Evolutionary conservation across 441 rosid species (phyloP), one percentile per base, ranked within the genome.

Genomic region (Erysimum cheiri): DNA sequence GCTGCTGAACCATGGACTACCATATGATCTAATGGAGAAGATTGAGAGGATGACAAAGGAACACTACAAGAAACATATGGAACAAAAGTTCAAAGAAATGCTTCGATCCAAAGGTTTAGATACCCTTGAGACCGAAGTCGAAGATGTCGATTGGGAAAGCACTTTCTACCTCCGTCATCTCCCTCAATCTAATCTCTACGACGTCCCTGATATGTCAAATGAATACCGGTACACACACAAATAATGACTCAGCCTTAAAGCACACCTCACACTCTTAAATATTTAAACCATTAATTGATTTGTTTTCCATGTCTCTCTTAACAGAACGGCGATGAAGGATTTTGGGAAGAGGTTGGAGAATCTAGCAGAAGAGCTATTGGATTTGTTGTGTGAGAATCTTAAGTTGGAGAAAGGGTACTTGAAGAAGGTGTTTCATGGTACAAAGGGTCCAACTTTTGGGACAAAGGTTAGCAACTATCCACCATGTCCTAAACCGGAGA

Each of bases 391-490:
- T 64, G 87, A 83, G 80, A 88, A 91, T 72, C 81, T 91, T 10
- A 88, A 89, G 22, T 60, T 91, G 28, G 88, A 83, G 71, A 84
- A 85, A 63, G 96, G 93, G 14, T 89, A 85, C 73, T 57, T 91
- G 69, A 91, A 89, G 71, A 82, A 77, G 26, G 81, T 74, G 43
- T 87, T 91, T 72, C 58, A 71, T 35, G 95, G 97, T 41, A 73
- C 88, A 36, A 87, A 77, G 17, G 85, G 97, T 19, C 92, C 95
- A 48, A 87, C 80, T 36, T 87, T 88, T 55, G 96, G 83, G 14
- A 89, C 93, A 40, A 91, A 91, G 68, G 86, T 91, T 41, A 88
- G 96, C 77, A 87, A 89, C 84, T 91, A 91, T 71, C 97, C 96
- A 33, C 90, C 92, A 36, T 91, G 97, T 78, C 95, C 91, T 4